These are phyloP conservation scores for Torulaspora gathmanii DNA, from an alignment of 805 yeast species.

Conservation along the genomic window DNA sequence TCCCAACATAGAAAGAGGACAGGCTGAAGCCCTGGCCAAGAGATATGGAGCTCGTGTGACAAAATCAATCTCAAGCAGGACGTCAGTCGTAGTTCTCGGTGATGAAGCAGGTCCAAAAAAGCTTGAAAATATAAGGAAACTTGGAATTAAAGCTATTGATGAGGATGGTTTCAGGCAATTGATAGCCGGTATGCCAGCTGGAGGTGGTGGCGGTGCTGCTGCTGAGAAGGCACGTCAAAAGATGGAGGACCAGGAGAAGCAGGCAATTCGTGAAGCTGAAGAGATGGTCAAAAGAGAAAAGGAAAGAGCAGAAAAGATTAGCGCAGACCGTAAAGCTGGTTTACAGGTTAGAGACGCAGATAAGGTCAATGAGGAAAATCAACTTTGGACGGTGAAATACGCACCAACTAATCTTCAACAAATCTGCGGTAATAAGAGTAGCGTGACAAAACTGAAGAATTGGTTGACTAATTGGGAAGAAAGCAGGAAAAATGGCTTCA, in stretches of 20 bases:
- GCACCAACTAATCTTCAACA: slow-evolving; percentile 77
- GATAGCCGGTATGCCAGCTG: slow-evolving; percentile 75
- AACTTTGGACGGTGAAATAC: slow-evolving; percentile 88
- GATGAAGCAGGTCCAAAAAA: slow-evolving; percentile 97
- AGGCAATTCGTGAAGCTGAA: slow-evolving; percentile 49
- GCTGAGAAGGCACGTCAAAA: slow-evolving; percentile 72
- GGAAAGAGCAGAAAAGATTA: slow-evolving; percentile 28
- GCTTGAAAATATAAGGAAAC: slow-evolving; percentile 68
- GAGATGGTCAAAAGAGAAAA: slow-evolving; percentile 45
- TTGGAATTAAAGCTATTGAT: slow-evolving; percentile 72
- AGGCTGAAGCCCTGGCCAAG: slow-evolving; percentile 71
- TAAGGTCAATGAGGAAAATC: slow-evolving; percentile 42
- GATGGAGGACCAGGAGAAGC: slow-evolving; percentile 60
- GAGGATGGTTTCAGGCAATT: slow-evolving; percentile 82
- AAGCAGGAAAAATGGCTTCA: slow-evolving; percentile 51
- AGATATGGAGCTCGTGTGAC: slow-evolving; percentile 90
- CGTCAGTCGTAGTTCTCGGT: slow-evolving; percentile 86
- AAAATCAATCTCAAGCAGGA: slow-evolving; percentile 76
- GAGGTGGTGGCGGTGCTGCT: slow-evolving; percentile 80
- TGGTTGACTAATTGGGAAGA: slow-evolving; percentile 81
- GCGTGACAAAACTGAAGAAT: slow-evolving; percentile 54
- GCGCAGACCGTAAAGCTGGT: slow-evolving; percentile 29
- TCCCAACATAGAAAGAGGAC: slow-evolving; percentile 72
- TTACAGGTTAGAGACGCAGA: slow-evolving; percentile 19
- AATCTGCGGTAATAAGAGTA: slow-evolving; percentile 86